A percentile compares a stretch with the other conserved stretches of the same genome.
Conservation (phyloP, 139 green algal species). For the Picochlorum sp. region DNA sequence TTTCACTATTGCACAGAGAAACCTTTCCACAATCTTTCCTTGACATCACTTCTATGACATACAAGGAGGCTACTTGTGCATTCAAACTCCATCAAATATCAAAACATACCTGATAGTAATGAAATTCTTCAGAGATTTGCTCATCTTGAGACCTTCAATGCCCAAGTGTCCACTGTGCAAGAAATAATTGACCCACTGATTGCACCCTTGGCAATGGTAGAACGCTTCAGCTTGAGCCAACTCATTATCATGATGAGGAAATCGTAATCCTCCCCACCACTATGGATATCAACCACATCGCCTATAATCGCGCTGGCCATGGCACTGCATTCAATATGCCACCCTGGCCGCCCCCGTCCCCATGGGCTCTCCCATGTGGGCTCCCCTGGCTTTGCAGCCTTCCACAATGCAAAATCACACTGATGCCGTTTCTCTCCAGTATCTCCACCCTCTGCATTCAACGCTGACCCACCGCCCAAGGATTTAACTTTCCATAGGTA, state of each 20-base stretch:
- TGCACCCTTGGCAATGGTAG: constrained; percentile 50
- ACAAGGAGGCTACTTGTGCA: too few relatives aligned
- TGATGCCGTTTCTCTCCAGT: constrained; percentile 74
- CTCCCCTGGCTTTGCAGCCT: constrained; percentile 86
- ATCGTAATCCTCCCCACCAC: constrained; percentile 88
- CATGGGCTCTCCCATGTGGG: constrained; percentile 88
- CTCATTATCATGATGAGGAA: constrained; percentile 99
- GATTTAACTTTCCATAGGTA: constrained; percentile 88
- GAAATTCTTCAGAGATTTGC: constrained; percentile 99
- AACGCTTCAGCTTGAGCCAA: constrained; percentile 71
- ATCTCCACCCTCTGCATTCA: constrained; percentile 58
- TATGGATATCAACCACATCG: constrained; percentile 87
- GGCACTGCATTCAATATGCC: constrained; percentile 98
- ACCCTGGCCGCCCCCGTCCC: constrained; percentile 78
- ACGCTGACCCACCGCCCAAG: constrained; percentile 64
- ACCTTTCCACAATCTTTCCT: too few relatives aligned
- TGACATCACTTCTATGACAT: too few relatives aligned
- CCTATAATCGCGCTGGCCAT: constrained; percentile 89
- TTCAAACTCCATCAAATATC: too few relatives aligned
- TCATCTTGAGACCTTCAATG: constrained; percentile 98
- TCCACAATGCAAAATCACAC: constrained; percentile 97
- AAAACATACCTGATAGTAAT: constrained; percentile 78
- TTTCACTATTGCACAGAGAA: too few relatives aligned
- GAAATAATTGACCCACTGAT: constrained; percentile 98
- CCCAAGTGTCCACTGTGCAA: constrained; percentile 90